A percentile compares a stretch with the other conserved stretches of the same genome.
Conservation (phyloP, 2,329 filamentous ascomycete species). For the Hypoxylon sp. region DNA sequence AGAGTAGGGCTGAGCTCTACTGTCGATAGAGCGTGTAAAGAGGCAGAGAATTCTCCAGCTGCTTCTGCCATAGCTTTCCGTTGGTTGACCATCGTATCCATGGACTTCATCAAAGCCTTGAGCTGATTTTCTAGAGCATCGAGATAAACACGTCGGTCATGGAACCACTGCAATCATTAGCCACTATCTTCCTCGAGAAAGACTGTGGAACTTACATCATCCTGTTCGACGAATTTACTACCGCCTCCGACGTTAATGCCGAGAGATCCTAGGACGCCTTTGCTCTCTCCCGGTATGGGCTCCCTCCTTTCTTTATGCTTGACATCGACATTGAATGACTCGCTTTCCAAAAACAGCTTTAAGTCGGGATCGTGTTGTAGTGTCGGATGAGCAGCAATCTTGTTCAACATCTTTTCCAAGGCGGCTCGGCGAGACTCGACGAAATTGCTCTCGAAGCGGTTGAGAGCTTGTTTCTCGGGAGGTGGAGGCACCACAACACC, state of each 20-base stretch:
- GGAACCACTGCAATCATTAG: slow-evolving; percentile 82
- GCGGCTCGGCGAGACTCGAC: slow-evolving; percentile 93
- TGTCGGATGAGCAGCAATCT: slow-evolving; percentile 88
- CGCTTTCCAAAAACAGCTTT: slow-evolving; percentile 97
- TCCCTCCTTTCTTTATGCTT: slow-evolving; percentile 98
- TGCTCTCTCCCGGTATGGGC: slow-evolving; percentile 87
- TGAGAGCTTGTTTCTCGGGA: slow-evolving; percentile 97
- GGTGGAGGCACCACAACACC: slow-evolving; percentile 95
- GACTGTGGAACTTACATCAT: slow-evolving; percentile 76
- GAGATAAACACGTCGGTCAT: slow-evolving; percentile 94
- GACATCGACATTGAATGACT: slow-evolving; percentile 94
- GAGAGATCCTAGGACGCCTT: slow-evolving; percentile 90
- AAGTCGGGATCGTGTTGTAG: slow-evolving; percentile 94
- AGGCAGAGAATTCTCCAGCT: slow-evolving; percentile 92
- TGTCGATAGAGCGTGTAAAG: slow-evolving; percentile 90
- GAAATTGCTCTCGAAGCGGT: slow-evolving; percentile 96
- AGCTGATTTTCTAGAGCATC: slow-evolving; percentile 94
- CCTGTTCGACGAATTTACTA: slow-evolving; percentile 96
- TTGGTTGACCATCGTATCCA: slow-evolving; percentile 92
- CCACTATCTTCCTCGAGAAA: background rate
- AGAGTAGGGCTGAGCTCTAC: slow-evolving; percentile 93
- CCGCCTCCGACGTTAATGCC: slow-evolving; percentile 82
- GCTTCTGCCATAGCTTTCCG: slow-evolving; percentile 94
- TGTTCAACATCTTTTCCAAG: slow-evolving; percentile 97
- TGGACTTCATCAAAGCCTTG: slow-evolving; percentile 90